phyloP scores from a whole-genome alignment of 1,284 basidiomycete genomes.

The Malassezia arunalokei region DNA sequence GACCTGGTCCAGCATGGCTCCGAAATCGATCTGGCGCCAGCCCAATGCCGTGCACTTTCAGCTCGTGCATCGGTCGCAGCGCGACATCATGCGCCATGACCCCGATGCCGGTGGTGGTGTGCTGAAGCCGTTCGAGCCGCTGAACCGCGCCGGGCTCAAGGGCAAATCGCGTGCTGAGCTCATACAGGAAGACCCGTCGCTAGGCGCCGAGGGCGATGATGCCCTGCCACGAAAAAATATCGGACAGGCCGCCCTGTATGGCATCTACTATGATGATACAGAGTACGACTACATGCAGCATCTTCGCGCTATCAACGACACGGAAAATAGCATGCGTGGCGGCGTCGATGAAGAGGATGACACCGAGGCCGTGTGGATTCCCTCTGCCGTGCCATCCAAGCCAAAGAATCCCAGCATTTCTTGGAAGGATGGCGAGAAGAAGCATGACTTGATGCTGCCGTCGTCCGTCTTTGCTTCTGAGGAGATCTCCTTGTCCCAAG shows the following conservation, averaged over 20 bases:
- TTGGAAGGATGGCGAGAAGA: conserved; percentile 18
- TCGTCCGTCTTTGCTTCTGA: conserved; percentile 50
- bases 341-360: conserved; percentile 36
- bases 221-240: conserved; percentile 45
- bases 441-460: conserved; percentile 51
- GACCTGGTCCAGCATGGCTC: conserved; percentile 20
- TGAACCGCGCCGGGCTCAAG: conserved; percentile 47
- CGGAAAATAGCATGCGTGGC: conserved; percentile 29
- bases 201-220: conserved; percentile 49
- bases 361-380: conserved; percentile 23
- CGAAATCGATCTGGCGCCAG: conserved; percentile 67
- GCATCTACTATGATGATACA: conserved; percentile 92
- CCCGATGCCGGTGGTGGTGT: conserved; percentile 79
- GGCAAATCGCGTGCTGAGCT: conserved; percentile 67
- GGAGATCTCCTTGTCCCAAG: conserved; percentile 22
- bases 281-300: conserved; percentile 99
- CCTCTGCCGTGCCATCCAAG: conserved; percentile 24
- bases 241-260: conserved; percentile 81
- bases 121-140: conserved; percentile 65
- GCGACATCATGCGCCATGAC: conserved; percentile 90
- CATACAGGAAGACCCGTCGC: conserved; percentile 53
- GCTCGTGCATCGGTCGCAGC: conserved; percentile 88
- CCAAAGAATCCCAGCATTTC: conserved; percentile 22
- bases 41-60: conserved; percentile 84
- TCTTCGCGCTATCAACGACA: conserved; percentile 49